Evolutionary conservation across 1,284 basidiomycete genomes (phyloP), one percentile per base, ranked within the genome.

Genomic region (Puccinia sorghi): DNA sequence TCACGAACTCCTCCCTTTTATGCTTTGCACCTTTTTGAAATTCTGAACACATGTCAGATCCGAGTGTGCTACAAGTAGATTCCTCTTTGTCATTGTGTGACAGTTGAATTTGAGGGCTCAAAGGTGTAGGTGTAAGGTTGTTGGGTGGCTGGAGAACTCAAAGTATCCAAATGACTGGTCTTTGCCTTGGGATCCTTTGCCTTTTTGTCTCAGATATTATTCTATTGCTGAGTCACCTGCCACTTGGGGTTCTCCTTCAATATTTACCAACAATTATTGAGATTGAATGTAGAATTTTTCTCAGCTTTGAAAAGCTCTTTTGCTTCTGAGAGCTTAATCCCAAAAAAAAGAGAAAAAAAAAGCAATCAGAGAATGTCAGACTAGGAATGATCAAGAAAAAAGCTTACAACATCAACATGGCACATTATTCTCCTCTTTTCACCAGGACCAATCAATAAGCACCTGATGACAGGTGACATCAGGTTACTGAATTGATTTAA

Each of bases 191-290:
- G 1, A 15, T 54, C 50, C 7, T 27, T 57, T 5, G 54, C 3
- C 54, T 57, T 57, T 15, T 57, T 57, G 8, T 6, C 1, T 57
- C 12, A 0, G 25, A 27, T 2, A 32, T 57, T 22, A 9, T 11
- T 27, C 20, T 57, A 13, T 27, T 57, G 54, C 22, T 57, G 61
- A 8, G 61, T 63, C 7, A 37, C 61, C 37, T 63, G 61, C 61
- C 37, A 63, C 41, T 63, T 63, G 0, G 61, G 61, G 61, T 32
- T 3, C 11, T 61, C 57, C 25, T 61, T 61, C 57, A 61, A 61
- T 61, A 61, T 61, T 15, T 3, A n/a, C 57, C 57, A 61, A 25
- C 25, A 61, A 32, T 61, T 8, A 61, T 61, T 25, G 13, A 61
- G 57, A 39, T 63, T 63, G 61, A 63, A 63, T 20, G 32, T 22